Evolutionary conservation across 1,284 basidiomycete genomes (phyloP).

Genomic region (Cryptococcus hybrid): DNA sequence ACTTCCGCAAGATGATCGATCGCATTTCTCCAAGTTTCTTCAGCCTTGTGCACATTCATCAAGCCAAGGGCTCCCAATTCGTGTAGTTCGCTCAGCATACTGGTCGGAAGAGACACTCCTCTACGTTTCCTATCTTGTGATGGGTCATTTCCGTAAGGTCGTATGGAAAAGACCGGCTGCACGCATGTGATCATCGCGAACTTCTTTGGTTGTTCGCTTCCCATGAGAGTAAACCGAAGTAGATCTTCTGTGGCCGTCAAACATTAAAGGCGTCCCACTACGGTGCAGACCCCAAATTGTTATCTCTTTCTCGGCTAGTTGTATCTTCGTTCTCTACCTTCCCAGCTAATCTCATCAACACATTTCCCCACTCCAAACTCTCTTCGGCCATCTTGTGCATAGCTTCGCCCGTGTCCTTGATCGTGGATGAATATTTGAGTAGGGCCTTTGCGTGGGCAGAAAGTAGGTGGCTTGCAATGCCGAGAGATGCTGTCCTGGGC

Average conservation of each 20-base stretch:
- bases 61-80: conserved; percentile 12
- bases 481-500: conserved; percentile 13
- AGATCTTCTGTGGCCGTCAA: too few relatives aligned
- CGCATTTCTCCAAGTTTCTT: conserved; percentile 15
- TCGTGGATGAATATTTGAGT: conserved; percentile 22
- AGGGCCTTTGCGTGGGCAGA: conserved; percentile 30
- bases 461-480: conserved; percentile 34
- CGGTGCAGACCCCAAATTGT: background rate
- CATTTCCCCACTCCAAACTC: conserved; percentile 27
- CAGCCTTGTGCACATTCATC: conserved; percentile 12
- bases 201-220: too few relatives aligned
- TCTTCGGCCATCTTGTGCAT: conserved; percentile 30
- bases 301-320: conserved; percentile 1
- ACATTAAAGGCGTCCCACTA: background rate
- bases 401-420: conserved; percentile 20
- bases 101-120: conserved; percentile 8
- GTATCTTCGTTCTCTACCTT: background rate
- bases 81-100: conserved; percentile 9
- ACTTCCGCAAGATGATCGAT: conserved; percentile 7
- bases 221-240: too few relatives aligned
- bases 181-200: too few relatives aligned
- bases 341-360: conserved; percentile 21
- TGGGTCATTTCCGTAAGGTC: too few relatives aligned
- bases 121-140: background rate
- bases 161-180: too few relatives aligned